phyloP scores from a whole-genome alignment of 2,329 filamentous ascomycete genomes.

The Diaporthe batatas region DNA sequence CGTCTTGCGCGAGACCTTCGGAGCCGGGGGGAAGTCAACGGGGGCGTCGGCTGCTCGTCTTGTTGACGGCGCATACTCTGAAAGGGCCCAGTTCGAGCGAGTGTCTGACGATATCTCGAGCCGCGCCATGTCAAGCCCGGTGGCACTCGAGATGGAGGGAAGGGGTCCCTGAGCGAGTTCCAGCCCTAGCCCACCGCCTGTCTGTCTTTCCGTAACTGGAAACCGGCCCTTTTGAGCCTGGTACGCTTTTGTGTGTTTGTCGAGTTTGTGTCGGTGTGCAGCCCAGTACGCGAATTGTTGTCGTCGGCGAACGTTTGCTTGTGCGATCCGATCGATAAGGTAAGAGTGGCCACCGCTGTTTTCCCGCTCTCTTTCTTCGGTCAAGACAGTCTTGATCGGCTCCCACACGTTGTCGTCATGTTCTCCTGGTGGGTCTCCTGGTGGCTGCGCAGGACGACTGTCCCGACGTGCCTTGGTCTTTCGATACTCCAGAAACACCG shows the following conservation, averaged over 20 bases:
- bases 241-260: constrained; percentile 2
- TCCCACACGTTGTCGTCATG: constrained; percentile 23
- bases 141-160: constrained; percentile 12
- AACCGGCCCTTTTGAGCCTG: not conserved
- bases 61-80: constrained; percentile 29
- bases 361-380: not conserved
- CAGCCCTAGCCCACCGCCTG: not conserved
- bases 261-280: constrained; percentile 15
- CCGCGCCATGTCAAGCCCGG: not conserved
- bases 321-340: constrained; percentile 17
- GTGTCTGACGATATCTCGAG: not conserved
- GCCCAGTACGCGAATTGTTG: constrained; percentile 34
- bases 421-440: not conserved
- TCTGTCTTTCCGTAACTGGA: not conserved
- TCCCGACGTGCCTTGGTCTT: not conserved
- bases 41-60: not conserved
- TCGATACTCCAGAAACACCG: constrained; percentile 17
- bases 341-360: not conserved
- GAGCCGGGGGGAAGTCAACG: constrained; percentile 7
- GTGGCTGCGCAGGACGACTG: not conserved
- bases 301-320: constrained; percentile 21
- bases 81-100: not conserved
- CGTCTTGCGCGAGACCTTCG: not conserved
- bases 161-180: not conserved
- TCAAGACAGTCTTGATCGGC: constrained; percentile 12